Conservation (phyloP, 805 yeast species). For the Metschnikowia baotianmanensis region DNA sequence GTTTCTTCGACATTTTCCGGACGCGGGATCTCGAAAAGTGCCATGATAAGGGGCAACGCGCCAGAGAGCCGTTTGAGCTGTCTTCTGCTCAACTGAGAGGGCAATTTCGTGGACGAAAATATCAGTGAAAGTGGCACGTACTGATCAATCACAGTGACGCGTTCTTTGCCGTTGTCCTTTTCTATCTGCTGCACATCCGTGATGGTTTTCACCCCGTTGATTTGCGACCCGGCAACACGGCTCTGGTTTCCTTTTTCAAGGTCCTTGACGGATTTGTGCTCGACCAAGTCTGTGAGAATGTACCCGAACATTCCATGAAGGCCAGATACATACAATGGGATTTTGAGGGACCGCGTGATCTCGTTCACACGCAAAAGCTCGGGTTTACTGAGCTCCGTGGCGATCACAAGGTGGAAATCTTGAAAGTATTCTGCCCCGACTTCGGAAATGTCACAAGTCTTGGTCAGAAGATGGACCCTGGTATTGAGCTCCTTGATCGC, state of each 20-base stretch:
- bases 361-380: conserved; percentile 50
- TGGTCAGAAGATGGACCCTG: conserved; percentile 59
- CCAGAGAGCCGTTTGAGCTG: conserved; percentile 53
- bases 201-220: conserved; percentile 46
- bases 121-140: conserved; percentile 36
- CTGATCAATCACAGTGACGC: conserved; percentile 36
- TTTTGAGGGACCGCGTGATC: conserved; percentile 50
- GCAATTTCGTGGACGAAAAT: conserved; percentile 35
- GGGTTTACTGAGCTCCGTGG: conserved; percentile 55
- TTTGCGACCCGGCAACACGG: conserved; percentile 42
- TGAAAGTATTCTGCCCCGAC: conserved; percentile 39
- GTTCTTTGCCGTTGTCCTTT: conserved; percentile 44
- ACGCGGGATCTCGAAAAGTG: conserved; percentile 48
- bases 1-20: conserved; percentile 23
- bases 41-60: conserved; percentile 55
- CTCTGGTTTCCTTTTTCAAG: conserved; percentile 46
- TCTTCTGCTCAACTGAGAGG: conserved; percentile 41
- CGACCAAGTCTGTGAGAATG: conserved; percentile 73
- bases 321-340: conserved; percentile 68
- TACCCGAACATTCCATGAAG: conserved; percentile 82
- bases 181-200: conserved; percentile 28
- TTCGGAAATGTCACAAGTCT: conserved; percentile 24
- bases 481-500: conserved; percentile 75
- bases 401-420: conserved; percentile 68
- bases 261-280: conserved; percentile 55